Evolutionary conservation across 495 filamentous ascomycete species (phyloP).

Genomic region (Paragyromitra xinjiangensis): DNA sequence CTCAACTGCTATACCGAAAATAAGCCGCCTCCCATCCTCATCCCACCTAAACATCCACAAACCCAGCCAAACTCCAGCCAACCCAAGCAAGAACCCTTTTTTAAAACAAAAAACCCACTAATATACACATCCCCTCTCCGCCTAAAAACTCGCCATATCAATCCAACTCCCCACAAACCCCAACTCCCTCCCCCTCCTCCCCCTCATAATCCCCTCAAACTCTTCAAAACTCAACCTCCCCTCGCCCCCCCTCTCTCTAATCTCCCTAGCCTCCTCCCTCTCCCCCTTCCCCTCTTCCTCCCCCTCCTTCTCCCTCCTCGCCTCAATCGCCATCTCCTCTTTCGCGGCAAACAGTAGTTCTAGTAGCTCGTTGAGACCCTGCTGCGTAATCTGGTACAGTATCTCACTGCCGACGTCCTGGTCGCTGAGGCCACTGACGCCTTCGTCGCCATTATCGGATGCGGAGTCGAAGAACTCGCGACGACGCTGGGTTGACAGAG

Average conservation of each 20-base stretch:
- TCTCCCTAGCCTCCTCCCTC: conserved; percentile 68
- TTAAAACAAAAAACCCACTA: background rate
- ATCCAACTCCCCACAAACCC: conserved; percentile 87
- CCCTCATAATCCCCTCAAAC: conserved; percentile 75
- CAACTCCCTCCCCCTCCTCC: conserved; percentile 68
- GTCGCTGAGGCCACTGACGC: conserved; percentile 81
- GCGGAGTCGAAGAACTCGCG: conserved; percentile 37
- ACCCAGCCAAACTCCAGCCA: background rate
- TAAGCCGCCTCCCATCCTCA: background rate
- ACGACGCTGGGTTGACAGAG: conserved; percentile 26
- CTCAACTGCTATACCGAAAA: background rate
- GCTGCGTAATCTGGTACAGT: conserved; percentile 86
- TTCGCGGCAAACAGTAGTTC: conserved; percentile 82
- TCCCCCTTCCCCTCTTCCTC: conserved; percentile 55
- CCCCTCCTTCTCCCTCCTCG: conserved; percentile 65
- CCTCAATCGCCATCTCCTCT: conserved; percentile 79
- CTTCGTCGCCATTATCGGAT: conserved; percentile 61
- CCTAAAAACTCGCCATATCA: conserved; percentile 74
- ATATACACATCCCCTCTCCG: background rate
- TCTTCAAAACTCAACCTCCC: conserved; percentile 75
- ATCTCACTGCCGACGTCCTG: conserved; percentile 85
- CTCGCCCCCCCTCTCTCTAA: conserved; percentile 73
- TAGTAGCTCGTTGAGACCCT: conserved; percentile 90
- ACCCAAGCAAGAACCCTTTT: conserved; percentile 1
- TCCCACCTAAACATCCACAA: background rate